Evolutionary conservation across 345 rosid genomes (phyloP).

Genomic region (Brassica juncea): DNA sequence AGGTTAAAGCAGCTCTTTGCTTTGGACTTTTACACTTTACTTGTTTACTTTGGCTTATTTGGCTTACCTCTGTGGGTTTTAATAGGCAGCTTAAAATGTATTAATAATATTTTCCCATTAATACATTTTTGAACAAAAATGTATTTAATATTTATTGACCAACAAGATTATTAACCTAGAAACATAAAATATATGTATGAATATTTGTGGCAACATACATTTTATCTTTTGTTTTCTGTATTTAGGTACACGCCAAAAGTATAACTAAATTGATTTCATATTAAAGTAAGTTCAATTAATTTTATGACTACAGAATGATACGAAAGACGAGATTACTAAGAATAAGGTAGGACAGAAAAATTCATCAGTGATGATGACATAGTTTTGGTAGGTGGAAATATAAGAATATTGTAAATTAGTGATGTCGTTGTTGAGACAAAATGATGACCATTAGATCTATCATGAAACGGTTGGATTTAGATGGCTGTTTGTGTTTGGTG

Average conservation of each 20-base stretch:
- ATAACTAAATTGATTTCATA: not conserved
- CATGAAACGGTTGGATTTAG: not conserved
- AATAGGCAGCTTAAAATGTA: not conserved
- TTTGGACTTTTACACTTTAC: constrained; percentile 2
- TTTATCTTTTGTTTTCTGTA: not conserved
- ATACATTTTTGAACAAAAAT: too few relatives aligned
- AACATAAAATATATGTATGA: not conserved
- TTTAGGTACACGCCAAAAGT: not conserved
- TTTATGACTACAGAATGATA: not conserved
- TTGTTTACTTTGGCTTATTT: constrained; percentile 8
- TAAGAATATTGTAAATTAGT: not conserved
- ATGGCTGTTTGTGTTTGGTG: not conserved
- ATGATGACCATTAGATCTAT: not conserved
- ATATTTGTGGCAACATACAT: not conserved
- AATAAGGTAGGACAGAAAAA: not conserved
- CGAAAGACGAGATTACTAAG: not conserved
- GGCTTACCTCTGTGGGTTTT: constrained; percentile 1
- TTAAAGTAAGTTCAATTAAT: not conserved
- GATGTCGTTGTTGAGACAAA: not conserved
- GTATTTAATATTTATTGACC: not conserved
- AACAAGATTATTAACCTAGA: not conserved
- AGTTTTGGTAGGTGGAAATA: not conserved
- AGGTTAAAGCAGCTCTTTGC: constrained; percentile 9
- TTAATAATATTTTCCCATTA: too few relatives aligned
- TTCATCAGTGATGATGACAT: not conserved